These are phyloP conservation scores for Funneliformis caledonium DNA, from an alignment of 371 early-diverging fungal species.

Conservation along the genomic window DNA sequence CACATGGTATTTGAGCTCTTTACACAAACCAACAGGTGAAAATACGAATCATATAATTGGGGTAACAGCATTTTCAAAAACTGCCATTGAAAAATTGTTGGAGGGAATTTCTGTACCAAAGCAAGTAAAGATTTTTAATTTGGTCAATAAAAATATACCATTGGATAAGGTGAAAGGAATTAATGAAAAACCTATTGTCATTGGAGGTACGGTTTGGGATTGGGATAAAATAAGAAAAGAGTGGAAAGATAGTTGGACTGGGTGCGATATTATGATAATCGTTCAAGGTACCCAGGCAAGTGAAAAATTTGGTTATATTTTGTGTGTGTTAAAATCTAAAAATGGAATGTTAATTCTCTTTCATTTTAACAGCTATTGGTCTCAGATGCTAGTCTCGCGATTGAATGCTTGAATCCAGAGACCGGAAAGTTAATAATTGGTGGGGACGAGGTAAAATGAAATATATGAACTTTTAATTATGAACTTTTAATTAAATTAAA, in stretches of 20 bases:
- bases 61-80: conserved; percentile 60
- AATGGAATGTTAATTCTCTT: not conserved
- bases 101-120: conserved; percentile 48
- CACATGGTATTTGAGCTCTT: conserved; percentile 50
- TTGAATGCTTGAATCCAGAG: conserved; percentile 51
- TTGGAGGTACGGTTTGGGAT: conserved; percentile 63
- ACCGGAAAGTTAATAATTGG: conserved; percentile 58
- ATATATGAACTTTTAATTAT: not conserved
- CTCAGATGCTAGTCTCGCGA: conserved; percentile 56
- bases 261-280: conserved; percentile 59
- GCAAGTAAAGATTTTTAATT: conserved; percentile 43
- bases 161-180: conserved; percentile 21
- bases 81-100: conserved; percentile 57
- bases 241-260: too few relatives aligned
- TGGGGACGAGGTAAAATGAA: conserved; percentile 54
- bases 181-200: conserved; percentile 44
- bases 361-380: conserved; percentile 49
- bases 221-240: conserved; percentile 50
- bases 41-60: conserved; percentile 54
- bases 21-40: conserved; percentile 44
- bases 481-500: too few relatives aligned
- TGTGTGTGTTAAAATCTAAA: too few relatives aligned
- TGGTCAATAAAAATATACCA: conserved; percentile 34
- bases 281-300: conserved; percentile 63
- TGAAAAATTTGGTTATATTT: not conserved